Conservation (phyloP, 2,329 filamentous ascomycete genomes). For the Penicillium sp. region DNA sequence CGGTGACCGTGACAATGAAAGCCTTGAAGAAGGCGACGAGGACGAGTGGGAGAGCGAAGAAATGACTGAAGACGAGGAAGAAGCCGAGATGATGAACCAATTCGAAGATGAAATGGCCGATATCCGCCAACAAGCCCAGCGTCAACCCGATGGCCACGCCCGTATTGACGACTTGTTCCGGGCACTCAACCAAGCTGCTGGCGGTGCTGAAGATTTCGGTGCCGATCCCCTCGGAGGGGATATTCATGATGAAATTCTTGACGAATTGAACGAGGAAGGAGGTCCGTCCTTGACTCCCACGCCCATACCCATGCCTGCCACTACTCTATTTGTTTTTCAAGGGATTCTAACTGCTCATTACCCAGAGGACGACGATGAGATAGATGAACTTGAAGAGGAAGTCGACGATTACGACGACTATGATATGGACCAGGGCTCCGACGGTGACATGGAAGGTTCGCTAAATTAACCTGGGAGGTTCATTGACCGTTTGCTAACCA, state of each 20-base stretch:
- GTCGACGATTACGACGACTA: constrained; percentile 46
- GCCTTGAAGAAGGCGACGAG: constrained; percentile 47
- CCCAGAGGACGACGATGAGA: constrained; percentile 52
- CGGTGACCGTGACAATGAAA: constrained; percentile 54
- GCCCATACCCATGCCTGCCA: neutral
- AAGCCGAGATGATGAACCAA: constrained; percentile 45
- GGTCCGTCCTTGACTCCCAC: constrained; percentile 38
- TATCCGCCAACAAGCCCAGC: constrained; percentile 36
- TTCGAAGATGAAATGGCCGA: constrained; percentile 43
- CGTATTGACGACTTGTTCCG: constrained; percentile 48
- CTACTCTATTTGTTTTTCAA: too few relatives aligned
- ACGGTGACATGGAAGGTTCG: constrained; percentile 38
- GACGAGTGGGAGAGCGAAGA: constrained; percentile 53
- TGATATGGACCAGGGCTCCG: constrained; percentile 45
- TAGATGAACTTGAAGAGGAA: constrained; percentile 47
- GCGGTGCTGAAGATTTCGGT: constrained; percentile 44
- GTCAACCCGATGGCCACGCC: constrained; percentile 40
- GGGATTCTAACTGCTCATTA: constrained; percentile 37
- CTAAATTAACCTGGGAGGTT: neutral
- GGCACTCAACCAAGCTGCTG: constrained; percentile 41
- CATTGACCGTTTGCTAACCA: neutral
- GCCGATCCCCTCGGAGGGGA: constrained; percentile 50
- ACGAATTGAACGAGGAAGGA: constrained; percentile 59
- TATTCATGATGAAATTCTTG: constrained; percentile 45
- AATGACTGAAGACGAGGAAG: constrained; percentile 47